A percentile compares a stretch with the other conserved stretches of the same genome.
Evolutionary conservation across 2,329 filamentous ascomycete species (phyloP).

Genomic region (Arthrobotrys conoides): DNA sequence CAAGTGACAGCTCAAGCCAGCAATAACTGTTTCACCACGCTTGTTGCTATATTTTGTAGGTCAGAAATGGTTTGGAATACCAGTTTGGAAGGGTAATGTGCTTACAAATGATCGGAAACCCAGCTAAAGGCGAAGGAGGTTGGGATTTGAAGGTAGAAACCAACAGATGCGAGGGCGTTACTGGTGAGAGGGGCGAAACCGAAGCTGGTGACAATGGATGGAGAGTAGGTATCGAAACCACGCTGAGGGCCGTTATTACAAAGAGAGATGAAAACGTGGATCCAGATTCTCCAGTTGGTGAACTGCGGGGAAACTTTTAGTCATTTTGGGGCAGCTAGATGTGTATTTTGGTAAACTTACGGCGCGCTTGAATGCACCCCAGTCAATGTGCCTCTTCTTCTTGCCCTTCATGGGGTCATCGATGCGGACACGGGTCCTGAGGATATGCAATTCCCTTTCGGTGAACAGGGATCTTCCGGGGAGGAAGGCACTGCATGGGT

Average conservation of each 20-base stretch:
- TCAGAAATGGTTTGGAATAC: background rate
- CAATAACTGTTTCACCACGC: slow-evolving; percentile 72
- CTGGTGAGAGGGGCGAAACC: slow-evolving; percentile 70
- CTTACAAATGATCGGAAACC: slow-evolving; percentile 72
- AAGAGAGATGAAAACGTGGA: slow-evolving; percentile 71
- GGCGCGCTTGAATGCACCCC: slow-evolving; percentile 69
- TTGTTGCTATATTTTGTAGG: slow-evolving; percentile 66
- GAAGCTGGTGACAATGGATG: slow-evolving; percentile 71
- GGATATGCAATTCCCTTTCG: slow-evolving; percentile 68
- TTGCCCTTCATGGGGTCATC: slow-evolving; percentile 70
- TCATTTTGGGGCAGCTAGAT: background rate
- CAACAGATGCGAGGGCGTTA: slow-evolving; percentile 73
- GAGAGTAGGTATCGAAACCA: slow-evolving; percentile 72
- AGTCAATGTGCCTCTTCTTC: slow-evolving; percentile 70
- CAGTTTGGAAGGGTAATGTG: slow-evolving; percentile 21
- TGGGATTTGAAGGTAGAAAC: slow-evolving; percentile 72
- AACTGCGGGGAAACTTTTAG: slow-evolving; percentile 65
- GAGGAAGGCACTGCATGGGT: slow-evolving; percentile 68
- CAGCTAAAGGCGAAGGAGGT: slow-evolving; percentile 71
- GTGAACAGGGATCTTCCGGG: slow-evolving; percentile 66
- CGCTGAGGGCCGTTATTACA: slow-evolving; percentile 70
- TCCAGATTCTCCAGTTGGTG: slow-evolving; percentile 71
- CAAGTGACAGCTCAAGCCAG: slow-evolving; percentile 69
- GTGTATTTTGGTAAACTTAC: slow-evolving; percentile 63
- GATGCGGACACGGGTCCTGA: slow-evolving; percentile 67